Evolutionary conservation across 345 rosid genomes (phyloP), one percentile per base, ranked within the genome.

Genomic region (Brassica nigra): DNA sequence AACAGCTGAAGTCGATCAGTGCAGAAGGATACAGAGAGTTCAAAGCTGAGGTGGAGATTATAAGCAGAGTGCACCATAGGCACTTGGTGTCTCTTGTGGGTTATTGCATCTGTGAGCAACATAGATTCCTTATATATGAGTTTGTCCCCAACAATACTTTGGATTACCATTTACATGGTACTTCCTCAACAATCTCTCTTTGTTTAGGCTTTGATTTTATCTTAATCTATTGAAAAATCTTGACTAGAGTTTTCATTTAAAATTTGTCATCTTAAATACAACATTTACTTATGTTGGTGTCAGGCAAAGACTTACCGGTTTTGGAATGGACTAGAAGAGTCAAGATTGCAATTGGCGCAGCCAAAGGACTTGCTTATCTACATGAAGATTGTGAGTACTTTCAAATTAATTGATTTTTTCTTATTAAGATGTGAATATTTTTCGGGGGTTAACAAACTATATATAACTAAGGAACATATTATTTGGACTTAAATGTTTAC

Each of bases 291-390:
- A n/a, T 64, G 28, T 82, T 81, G 74, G 64, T 62, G 39, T 57
- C 79, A 88, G 95, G 78, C 62, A 82, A 82, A 70, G 90, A 74
- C 70, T 42, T 85, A 63, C 88, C 85, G 2, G 90, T 82, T 44
- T 71, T 91, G 67, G 93, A 85, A 58, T 91, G 84, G 84, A 61
- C 65, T 9, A 77, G 75, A 78, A 74, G 84, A 78, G 89, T 89
- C 74, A 89, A 79, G 77, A 89, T 87, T 83, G 93, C 93, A 18
- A 64, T 91, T n/a, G 93, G 96, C 4, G 84, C 96, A 63, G 96
- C 93, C 11, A 91, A 88, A 89, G 93, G 93, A 34, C 88, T 91
- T 79, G 92, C 96, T 65, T 91, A 89, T 66, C 84, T 91, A 57
- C 93, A 91, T 55, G 96, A 91, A 85, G 96, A 89, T 55, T 91